A percentile compares a stretch with the other conserved stretches of the same genome.
These are phyloP conservation scores for Neopestalotiopsis clavispora DNA, from an alignment of 2,329 filamentous ascomycete species.

Conservation along the genomic window DNA sequence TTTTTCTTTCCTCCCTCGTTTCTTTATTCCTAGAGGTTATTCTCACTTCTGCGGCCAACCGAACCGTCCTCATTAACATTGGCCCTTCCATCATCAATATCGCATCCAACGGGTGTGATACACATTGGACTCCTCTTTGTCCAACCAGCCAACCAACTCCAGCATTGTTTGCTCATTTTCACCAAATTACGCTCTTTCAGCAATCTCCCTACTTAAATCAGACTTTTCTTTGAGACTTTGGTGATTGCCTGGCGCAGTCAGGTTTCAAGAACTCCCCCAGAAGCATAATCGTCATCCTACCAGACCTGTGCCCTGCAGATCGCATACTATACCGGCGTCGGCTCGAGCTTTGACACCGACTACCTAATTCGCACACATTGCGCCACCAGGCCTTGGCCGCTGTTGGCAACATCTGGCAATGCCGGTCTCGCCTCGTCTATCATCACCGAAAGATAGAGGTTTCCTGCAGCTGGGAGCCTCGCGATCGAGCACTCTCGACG, in stretches of 20 bases:
- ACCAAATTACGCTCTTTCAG: conserved; percentile 2
- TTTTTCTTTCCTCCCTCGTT: not conserved
- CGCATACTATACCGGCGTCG: not conserved
- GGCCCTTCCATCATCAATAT: not conserved
- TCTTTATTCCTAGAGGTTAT: not conserved
- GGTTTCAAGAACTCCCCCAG: not conserved
- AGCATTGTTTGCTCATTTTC: not conserved
- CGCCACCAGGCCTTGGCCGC: not conserved
- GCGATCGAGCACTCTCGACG: conserved; percentile 21
- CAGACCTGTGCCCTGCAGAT: conserved; percentile 16
- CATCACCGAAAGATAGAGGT: conserved; percentile 27
- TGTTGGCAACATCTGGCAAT: conserved; percentile 22
- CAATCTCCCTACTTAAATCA: not conserved
- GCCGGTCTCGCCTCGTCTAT: conserved; percentile 33
- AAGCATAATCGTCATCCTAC: conserved; percentile 2
- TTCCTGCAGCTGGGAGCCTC: conserved; percentile 33
- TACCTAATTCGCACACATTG: not conserved
- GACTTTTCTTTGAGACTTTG: conserved; percentile 17
- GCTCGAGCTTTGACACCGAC: not conserved
- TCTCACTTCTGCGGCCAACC: not conserved
- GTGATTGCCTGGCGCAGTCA: conserved; percentile 35
- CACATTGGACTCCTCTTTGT: not conserved
- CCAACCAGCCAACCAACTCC: not conserved
- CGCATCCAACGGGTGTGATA: not conserved
- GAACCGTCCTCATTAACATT: not conserved